These are phyloP conservation scores for Russula olivacea DNA, from an alignment of 768 basidiomycete species.

Conservation along the genomic window DNA sequence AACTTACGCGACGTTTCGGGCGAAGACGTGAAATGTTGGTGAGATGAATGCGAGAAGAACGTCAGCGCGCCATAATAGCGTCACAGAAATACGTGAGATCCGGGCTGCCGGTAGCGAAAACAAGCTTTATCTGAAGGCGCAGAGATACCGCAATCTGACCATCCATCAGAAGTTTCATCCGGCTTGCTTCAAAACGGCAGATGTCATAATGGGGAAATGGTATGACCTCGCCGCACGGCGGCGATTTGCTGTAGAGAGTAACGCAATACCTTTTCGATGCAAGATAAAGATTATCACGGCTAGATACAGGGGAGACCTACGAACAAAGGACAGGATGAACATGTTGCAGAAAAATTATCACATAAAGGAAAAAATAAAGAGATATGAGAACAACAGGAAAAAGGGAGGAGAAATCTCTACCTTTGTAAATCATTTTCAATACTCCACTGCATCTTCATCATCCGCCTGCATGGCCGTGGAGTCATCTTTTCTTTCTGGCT, in stretches of 20 bases:
- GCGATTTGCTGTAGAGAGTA: not conserved
- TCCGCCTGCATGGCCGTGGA: slow-evolving; percentile 52
- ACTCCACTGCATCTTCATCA: slow-evolving; percentile 79
- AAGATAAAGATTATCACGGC: slow-evolving; percentile 22
- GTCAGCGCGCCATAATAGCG: not conserved
- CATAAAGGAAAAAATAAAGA: slow-evolving; percentile 17
- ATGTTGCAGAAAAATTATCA: slow-evolving; percentile 3
- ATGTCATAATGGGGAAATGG: slow-evolving; percentile 14
- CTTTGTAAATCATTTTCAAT: slow-evolving; percentile 35
- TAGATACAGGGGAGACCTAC: slow-evolving; percentile 24
- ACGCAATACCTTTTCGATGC: slow-evolving; percentile 6
- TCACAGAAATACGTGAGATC: slow-evolving; percentile 17
- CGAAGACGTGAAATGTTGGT: slow-evolving; percentile 2
- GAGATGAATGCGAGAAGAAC: slow-evolving; percentile 13
- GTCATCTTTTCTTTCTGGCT: slow-evolving; percentile 25
- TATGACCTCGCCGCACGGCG: not conserved
- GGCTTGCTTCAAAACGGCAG: slow-evolving; percentile 13
- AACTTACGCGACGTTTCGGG: slow-evolving; percentile 4
- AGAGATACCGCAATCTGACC: slow-evolving; percentile 9
- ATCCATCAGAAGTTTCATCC: slow-evolving; percentile 12
- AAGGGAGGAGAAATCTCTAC: slow-evolving; percentile 15
- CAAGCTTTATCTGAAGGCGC: slow-evolving; percentile 12
- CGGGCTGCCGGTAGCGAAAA: slow-evolving; percentile 10
- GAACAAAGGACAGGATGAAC: slow-evolving; percentile 17
- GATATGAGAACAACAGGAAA: slow-evolving; percentile 9